These are phyloP conservation scores for Fusarium bulbicola DNA, from an alignment of 2,329 filamentous ascomycete species.

Conservation along the genomic window DNA sequence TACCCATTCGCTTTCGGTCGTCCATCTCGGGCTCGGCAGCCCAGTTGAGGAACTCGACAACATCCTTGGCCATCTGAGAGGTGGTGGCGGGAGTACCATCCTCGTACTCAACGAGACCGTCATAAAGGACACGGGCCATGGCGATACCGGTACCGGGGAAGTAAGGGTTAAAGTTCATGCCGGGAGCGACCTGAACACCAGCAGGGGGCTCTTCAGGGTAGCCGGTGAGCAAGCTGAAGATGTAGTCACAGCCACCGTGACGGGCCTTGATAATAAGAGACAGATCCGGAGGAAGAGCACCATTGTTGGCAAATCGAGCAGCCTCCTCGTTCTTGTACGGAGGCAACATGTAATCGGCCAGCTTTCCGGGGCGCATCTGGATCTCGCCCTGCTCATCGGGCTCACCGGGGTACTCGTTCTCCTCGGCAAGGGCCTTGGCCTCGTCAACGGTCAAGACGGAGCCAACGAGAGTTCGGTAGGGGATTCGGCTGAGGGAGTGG, in stretches of 20 bases:
- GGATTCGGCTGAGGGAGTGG: constrained; percentile 94
- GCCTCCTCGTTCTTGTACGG: constrained; percentile 99
- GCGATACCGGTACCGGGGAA: constrained; percentile 99
- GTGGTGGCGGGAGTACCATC: constrained; percentile 93
- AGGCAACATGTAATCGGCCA: constrained; percentile 93
- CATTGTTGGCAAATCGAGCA: constrained; percentile 96
- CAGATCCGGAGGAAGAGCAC: constrained; percentile 96
- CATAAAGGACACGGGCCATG: constrained; percentile 98
- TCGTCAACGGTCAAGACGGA: constrained; percentile 94
- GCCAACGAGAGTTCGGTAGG: constrained; percentile 92
- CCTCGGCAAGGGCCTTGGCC: constrained; percentile 95
- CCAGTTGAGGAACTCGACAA: constrained; percentile 99
- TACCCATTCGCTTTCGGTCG: constrained; percentile 98
- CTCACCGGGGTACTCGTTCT: constrained; percentile 98
- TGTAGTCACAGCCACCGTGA: constrained; percentile 98
- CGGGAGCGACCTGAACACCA: constrained; percentile 83
- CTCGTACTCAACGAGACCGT: constrained; percentile 97
- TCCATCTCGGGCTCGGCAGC: constrained; percentile 99
- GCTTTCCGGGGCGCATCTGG: constrained; percentile 97
- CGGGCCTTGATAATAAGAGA: constrained; percentile 97
- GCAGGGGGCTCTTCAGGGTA: constrained; percentile 97
- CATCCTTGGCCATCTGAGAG: constrained; percentile 99
- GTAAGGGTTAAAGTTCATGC: constrained; percentile 99
- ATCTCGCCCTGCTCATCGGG: constrained; percentile 98
- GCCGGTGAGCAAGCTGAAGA: constrained; percentile 95